A percentile compares a stretch with the other conserved stretches of the same genome.
phyloP scores from a whole-genome alignment of 2,329 filamentous ascomycete species.

The Capronia epimyces region DNA sequence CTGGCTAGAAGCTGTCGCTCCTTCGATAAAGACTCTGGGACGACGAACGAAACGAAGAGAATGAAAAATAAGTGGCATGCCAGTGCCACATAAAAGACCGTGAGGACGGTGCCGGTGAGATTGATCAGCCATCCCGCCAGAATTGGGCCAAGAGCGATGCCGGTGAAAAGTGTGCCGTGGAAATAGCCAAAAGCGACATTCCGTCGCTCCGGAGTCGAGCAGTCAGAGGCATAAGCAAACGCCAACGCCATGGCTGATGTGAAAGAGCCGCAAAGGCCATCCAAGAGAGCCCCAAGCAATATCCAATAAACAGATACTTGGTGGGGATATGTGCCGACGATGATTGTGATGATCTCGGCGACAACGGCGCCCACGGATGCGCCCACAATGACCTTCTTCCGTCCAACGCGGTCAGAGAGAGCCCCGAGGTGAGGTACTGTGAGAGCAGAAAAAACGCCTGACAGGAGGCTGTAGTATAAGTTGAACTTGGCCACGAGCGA shows the following conservation, averaged over 20 bases:
- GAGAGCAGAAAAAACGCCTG: constrained; percentile 72
- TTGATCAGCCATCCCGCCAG: constrained; percentile 74
- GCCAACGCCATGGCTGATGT: constrained; percentile 72
- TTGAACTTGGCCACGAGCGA: constrained; percentile 71
- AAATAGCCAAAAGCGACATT: constrained; percentile 84
- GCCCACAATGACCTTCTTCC: constrained; percentile 67
- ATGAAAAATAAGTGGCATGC: constrained; percentile 70
- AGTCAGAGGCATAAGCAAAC: constrained; percentile 86
- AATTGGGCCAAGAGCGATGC: constrained; percentile 81
- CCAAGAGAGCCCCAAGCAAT: constrained; percentile 67
- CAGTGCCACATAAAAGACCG: constrained; percentile 79
- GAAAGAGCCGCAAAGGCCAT: constrained; percentile 84
- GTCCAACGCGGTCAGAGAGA: constrained; percentile 79
- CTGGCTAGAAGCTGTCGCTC: constrained; percentile 65
- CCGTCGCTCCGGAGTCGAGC: constrained; percentile 70
- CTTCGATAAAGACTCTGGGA: constrained; percentile 80
- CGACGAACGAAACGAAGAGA: constrained; percentile 60
- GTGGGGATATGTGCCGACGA: constrained; percentile 70
- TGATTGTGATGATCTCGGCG: constrained; percentile 69
- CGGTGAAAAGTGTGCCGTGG: constrained; percentile 80
- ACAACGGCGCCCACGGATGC: constrained; percentile 68
- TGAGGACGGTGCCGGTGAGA: constrained; percentile 65
- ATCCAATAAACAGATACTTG: constrained; percentile 71
- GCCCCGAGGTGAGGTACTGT: constrained; percentile 77
- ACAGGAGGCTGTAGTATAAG: constrained; percentile 66